Percentiles rank a stretch among this genome's conserved stretches.
Conservation (phyloP, 2,329 filamentous ascomycete species). For the Gnomoniopsis sp. region DNA sequence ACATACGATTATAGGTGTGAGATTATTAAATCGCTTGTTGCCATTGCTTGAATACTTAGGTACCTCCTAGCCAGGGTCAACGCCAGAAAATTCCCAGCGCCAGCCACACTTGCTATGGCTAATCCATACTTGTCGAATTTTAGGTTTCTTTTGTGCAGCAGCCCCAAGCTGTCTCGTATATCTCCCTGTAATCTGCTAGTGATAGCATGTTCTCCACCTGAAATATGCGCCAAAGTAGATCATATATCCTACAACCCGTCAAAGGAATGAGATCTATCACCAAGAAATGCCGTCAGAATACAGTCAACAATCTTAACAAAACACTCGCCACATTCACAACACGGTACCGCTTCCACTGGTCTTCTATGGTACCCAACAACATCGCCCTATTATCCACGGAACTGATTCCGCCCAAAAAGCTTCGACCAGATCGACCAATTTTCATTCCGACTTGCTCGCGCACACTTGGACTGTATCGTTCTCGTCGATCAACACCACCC, state of each 20-base stretch:
- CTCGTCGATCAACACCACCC: constrained; percentile 28
- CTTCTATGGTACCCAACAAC: not conserved
- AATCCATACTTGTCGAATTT: too few species aligned
- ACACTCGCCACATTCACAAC: not conserved
- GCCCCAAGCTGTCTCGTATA: not conserved
- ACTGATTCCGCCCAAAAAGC: not conserved
- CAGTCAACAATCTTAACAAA: not conserved
- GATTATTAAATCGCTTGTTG: too few species aligned
- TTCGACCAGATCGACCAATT: not conserved
- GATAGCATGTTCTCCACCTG: not conserved
- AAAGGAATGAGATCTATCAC: constrained; percentile 3
- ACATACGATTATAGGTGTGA: too few species aligned
- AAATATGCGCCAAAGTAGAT: not conserved
- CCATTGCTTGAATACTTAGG: too few species aligned
- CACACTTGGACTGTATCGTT: not conserved
- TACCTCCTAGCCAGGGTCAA: too few species aligned
- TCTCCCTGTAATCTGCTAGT: constrained; percentile 1
- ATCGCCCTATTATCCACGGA: not conserved
- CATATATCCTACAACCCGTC: not conserved
- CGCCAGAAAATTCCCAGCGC: too few species aligned
- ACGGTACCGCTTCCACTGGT: not conserved
- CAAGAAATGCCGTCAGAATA: constrained; percentile 5
- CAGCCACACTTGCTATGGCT: too few species aligned
- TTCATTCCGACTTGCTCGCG: not conserved
- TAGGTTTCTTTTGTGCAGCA: too few species aligned